Conservation (phyloP, 2,329 filamentous ascomycete species). For the Fusarium begoniae region DNA sequence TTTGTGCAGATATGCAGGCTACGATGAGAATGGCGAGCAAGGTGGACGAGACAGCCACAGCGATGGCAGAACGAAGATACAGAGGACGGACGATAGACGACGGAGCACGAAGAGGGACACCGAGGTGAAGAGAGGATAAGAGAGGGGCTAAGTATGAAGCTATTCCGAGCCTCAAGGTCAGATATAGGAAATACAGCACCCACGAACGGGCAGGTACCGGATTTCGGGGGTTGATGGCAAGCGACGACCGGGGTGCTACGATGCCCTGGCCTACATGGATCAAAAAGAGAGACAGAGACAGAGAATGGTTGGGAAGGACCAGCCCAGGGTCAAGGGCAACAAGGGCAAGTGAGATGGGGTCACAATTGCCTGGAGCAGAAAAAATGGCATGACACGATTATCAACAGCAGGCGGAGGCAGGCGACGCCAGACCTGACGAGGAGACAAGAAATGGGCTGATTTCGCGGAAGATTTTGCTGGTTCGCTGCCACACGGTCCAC, state of each 20-base stretch:
- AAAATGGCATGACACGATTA: slow-evolving; percentile 51
- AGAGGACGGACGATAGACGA: slow-evolving; percentile 14
- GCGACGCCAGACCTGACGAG: slow-evolving; percentile 45
- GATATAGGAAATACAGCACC: slow-evolving; percentile 36
- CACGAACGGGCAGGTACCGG: slow-evolving; percentile 36
- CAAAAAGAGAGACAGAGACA: slow-evolving; percentile 20
- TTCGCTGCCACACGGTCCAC: slow-evolving; percentile 37
- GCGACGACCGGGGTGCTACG: slow-evolving; percentile 34
- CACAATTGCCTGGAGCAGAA: slow-evolving; percentile 33
- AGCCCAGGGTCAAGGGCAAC: slow-evolving; percentile 19
- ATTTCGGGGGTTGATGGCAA: slow-evolving; percentile 34
- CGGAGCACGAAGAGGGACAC: slow-evolving; percentile 19
- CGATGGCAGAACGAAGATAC: background rate
- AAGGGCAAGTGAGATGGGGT: slow-evolving; percentile 34
- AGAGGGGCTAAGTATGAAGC: slow-evolving; percentile 38
- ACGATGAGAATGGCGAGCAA: slow-evolving; percentile 21
- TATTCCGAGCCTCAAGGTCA: slow-evolving; percentile 42
- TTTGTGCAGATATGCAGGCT: slow-evolving; percentile 17
- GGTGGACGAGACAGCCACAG: slow-evolving; percentile 7
- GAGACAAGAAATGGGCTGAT: slow-evolving; percentile 51
- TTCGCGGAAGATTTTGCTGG: slow-evolving; percentile 45
- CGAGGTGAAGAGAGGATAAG: slow-evolving; percentile 22
- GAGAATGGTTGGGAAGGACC: slow-evolving; percentile 18
- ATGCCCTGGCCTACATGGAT: slow-evolving; percentile 3
- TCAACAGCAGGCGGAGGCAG: slow-evolving; percentile 45